Evolutionary conservation across 2,329 filamentous ascomycete species (phyloP).

Genomic region (Botryotinia calthae): DNA sequence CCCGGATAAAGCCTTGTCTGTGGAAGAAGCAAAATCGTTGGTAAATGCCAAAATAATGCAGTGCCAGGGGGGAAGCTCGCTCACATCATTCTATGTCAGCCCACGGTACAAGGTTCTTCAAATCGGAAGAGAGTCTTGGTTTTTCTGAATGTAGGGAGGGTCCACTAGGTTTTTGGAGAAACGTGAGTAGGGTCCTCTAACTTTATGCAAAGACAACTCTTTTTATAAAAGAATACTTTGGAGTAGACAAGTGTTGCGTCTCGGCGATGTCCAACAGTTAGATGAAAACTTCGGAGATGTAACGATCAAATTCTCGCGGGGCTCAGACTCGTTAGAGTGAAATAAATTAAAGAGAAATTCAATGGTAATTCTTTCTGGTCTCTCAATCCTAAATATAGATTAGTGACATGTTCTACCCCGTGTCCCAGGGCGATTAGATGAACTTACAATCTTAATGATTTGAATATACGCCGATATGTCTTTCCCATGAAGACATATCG

Average conservation of each 20-base stretch:
- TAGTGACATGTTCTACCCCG: not conserved
- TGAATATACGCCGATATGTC: conserved; percentile 22
- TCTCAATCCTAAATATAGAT: conserved; percentile 9
- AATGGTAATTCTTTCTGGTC: not conserved
- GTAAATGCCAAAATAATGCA: not conserved
- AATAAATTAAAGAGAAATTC: not conserved
- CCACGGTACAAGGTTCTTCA: not conserved
- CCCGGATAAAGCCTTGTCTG: conserved; percentile 4
- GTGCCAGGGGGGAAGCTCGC: conserved; percentile 8
- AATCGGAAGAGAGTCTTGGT: not conserved
- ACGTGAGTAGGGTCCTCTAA: conserved; percentile 10
- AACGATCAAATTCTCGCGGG: conserved; percentile 3
- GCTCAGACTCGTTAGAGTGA: not conserved
- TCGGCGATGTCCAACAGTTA: conserved; percentile 13
- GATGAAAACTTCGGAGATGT: conserved; percentile 14
- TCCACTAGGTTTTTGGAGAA: conserved; percentile 6
- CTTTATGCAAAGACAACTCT: not conserved
- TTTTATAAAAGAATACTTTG: not conserved
- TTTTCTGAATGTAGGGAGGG: conserved; percentile 8
- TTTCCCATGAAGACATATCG: conserved; percentile 18
- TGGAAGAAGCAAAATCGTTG: not conserved
- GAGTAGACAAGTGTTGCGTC: not conserved
- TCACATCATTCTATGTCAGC: conserved; percentile 11
- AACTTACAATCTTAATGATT: conserved; percentile 17
- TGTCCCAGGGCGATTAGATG: not conserved